These are phyloP conservation scores for Backusella australiensis DNA, from an alignment of 192 early-diverging fungal species.

Conservation along the genomic window DNA sequence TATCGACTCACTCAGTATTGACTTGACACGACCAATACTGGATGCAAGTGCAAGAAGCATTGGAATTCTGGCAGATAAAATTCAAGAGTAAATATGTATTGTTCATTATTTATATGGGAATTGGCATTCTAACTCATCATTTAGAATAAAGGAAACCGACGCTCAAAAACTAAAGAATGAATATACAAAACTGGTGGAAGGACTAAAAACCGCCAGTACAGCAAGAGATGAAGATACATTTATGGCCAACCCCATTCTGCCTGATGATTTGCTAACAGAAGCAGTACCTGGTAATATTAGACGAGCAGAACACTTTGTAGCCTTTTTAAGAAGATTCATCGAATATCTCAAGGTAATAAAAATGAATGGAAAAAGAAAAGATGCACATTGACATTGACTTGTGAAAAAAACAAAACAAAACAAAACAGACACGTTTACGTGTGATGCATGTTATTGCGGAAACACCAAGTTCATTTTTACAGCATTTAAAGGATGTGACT, in stretches of 20 bases:
- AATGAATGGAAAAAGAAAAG: too few species aligned
- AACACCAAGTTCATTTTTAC: conserved; percentile 89
- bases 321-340: conserved; percentile 92
- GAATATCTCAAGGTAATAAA: conserved; percentile 88
- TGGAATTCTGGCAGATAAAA: conserved; percentile 60
- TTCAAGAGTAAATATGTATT: conserved; percentile 59
- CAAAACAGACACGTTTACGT: conserved; percentile 78
- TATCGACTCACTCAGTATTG: conserved; percentile 95
- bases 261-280: conserved; percentile 90
- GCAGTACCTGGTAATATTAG: conserved; percentile 98
- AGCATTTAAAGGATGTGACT: conserved; percentile 93
- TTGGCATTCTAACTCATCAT: not conserved
- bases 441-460: conserved; percentile 98
- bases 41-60: conserved; percentile 88
- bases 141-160: conserved; percentile 81
- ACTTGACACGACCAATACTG: conserved; percentile 86
- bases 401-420: too few species aligned
- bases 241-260: conserved; percentile 93
- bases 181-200: conserved; percentile 89
- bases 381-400: not conserved
- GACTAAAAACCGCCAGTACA: conserved; percentile 70
- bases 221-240: conserved; percentile 82
- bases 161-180: conserved; percentile 87
- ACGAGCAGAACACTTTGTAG: conserved; percentile 97
- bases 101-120: not conserved